A percentile compares a stretch with the other conserved stretches of the same genome.
Evolutionary conservation across 2,329 filamentous ascomycete species (phyloP).

Genomic region (Stachybotrys elegans): DNA sequence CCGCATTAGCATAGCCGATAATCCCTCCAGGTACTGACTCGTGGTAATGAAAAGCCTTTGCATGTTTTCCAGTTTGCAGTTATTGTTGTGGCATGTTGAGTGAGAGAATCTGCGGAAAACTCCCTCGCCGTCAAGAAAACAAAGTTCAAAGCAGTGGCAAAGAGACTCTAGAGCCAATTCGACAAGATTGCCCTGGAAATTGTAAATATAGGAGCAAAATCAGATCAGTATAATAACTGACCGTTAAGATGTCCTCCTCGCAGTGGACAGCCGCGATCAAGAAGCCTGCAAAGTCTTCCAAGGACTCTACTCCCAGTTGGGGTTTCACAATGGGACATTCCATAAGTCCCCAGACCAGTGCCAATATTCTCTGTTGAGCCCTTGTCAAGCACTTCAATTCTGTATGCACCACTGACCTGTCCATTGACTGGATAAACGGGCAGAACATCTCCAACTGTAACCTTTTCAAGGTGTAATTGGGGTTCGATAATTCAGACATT

Average conservation of each 20-base stretch:
- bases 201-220: background rate
- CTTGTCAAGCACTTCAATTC: background rate
- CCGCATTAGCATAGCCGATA: background rate
- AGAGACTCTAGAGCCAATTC: background rate
- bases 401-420: background rate
- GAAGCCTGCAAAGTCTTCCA: background rate
- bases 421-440: background rate
- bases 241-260: background rate
- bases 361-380: background rate
- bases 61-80: background rate
- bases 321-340: background rate
- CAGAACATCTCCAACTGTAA: background rate
- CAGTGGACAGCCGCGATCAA: background rate
- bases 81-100: background rate
- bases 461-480: background rate
- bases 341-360: background rate
- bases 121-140: background rate
- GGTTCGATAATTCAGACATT: background rate
- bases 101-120: background rate
- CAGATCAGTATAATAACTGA: background rate
- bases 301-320: background rate
- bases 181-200: background rate
- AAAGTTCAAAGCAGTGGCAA: background rate
- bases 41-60: background rate
- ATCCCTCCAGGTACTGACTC: background rate